phyloP scores from a whole-genome alignment of 192 early-diverging fungal species.

The Dispira parvispora region DNA sequence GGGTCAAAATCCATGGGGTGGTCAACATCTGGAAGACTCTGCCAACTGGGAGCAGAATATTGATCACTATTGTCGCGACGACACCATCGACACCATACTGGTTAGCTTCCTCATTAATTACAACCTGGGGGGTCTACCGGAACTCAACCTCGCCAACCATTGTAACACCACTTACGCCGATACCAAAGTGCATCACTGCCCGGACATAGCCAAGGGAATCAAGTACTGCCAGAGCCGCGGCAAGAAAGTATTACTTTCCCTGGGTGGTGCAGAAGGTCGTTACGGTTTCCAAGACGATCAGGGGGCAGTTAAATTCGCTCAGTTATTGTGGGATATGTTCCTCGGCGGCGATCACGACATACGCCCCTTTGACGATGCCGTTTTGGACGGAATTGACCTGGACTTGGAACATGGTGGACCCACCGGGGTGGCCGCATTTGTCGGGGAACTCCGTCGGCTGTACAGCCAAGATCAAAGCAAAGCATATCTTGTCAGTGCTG shows the following conservation, averaged over 20 bases:
- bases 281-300: conserved; percentile 31
- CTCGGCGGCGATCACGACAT: conserved; percentile 34
- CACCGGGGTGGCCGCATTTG: conserved; percentile 26
- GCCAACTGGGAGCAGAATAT: conserved; percentile 1
- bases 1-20: conserved; percentile 8
- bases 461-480: conserved; percentile 27
- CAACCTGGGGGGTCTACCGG: conserved; percentile 23
- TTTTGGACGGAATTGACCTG: conserved; percentile 43
- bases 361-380: conserved; percentile 38
- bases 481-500: conserved; percentile 35
- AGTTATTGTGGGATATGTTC: conserved; percentile 39
- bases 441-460: conserved; percentile 24
- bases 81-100: conserved; percentile 35
- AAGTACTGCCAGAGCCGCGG: conserved; percentile 45
- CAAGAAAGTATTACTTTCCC: conserved; percentile 37
- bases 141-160: conserved; percentile 35
- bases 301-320: conserved; percentile 30
- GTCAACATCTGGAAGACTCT: background rate
- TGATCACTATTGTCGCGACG: conserved; percentile 38
- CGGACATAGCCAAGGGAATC: conserved; percentile 37
- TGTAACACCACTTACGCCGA: conserved; percentile 33
- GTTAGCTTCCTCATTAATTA: conserved; percentile 41
- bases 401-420: conserved; percentile 34
- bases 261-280: conserved; percentile 48
- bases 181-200: conserved; percentile 35